Evolutionary conservation across 129 eudicot species (phyloP).

Genomic region (Smallanthus sonchifolius): DNA sequence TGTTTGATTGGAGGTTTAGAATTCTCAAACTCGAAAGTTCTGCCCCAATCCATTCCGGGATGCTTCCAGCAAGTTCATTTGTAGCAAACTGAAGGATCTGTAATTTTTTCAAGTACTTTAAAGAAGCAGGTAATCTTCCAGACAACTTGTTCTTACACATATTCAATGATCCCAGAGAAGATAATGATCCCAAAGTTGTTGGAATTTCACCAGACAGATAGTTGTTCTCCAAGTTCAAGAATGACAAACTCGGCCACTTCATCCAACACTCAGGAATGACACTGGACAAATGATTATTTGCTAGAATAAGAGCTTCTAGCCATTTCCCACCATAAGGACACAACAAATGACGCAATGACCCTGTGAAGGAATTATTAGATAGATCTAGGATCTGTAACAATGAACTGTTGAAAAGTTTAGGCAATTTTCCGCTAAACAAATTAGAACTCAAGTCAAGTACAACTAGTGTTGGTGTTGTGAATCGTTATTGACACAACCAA

Average conservation of each 20-base stretch:
- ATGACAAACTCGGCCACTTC: neutral
- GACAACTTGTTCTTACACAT: neutral
- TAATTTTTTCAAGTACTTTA: neutral
- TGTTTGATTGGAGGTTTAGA: conserved; percentile 3
- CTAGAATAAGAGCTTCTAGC: conserved; percentile 14
- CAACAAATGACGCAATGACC: conserved; percentile 23
- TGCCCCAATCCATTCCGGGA: conserved; percentile 18
- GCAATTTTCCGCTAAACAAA: conserved; percentile 19
- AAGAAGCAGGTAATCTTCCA: neutral
- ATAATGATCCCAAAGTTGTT: neutral
- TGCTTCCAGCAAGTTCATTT: conserved; percentile 9
- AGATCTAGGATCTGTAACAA: neutral
- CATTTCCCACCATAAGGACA: neutral
- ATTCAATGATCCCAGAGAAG: neutral
- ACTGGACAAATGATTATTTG: conserved; percentile 9
- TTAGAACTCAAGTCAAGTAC: conserved; percentile 25
- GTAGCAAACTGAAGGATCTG: neutral
- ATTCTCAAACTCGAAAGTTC: neutral
- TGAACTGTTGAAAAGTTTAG: neutral
- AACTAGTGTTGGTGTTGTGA: no score
- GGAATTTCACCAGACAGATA: neutral
- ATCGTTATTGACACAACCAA: no score
- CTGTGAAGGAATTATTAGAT: conserved; percentile 24
- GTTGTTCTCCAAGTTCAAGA: neutral
- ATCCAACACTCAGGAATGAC: neutral